A percentile compares a stretch with the other conserved stretches of the same genome.
Conservation (phyloP, 768 basidiomycete species). For the Pulveroboletus ravenelii region DNA sequence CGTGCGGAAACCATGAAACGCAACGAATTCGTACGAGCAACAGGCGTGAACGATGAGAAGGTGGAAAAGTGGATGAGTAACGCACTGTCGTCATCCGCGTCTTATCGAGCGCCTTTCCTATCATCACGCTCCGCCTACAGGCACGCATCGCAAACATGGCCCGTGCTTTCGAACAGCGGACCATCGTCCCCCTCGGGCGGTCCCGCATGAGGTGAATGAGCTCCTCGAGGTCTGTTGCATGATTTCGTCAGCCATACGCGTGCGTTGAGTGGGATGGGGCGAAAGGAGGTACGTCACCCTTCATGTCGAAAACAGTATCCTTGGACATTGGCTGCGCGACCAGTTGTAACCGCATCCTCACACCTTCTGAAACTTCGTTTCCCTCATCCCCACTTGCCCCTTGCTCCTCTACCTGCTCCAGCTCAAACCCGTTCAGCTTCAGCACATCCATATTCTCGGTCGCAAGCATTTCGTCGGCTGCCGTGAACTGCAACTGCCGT, state of each 20-base stretch:
- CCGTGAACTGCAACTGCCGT: conserved; percentile 72
- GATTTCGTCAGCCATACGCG: neutral
- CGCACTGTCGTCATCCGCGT: conserved; percentile 74
- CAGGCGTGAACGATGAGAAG: neutral
- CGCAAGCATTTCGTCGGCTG: conserved; percentile 85
- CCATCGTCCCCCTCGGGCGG: conserved; percentile 72
- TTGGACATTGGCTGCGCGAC: conserved; percentile 89
- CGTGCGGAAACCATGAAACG: too few relatives aligned
- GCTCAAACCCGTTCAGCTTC: conserved; percentile 84
- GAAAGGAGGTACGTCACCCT: conserved; percentile 54
- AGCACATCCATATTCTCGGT: conserved; percentile 84
- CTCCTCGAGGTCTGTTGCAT: conserved; percentile 78
- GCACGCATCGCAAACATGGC: conserved; percentile 97
- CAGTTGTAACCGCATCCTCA: conserved; percentile 48
- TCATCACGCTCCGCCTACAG: conserved; percentile 94
- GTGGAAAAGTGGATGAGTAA: neutral
- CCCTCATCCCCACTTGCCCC: neutral
- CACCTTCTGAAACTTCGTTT: neutral
- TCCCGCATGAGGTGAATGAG: conserved; percentile 83
- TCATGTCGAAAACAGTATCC: conserved; percentile 81
- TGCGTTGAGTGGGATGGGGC: neutral
- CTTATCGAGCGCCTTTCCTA: conserved; percentile 76
- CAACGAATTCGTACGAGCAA: too few relatives aligned
- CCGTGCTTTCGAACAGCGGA: conserved; percentile 88
- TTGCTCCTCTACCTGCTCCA: conserved; percentile 50